Evolutionary conservation across 192 early-diverging fungal species (phyloP), one percentile per base, ranked within the genome.

Genomic region (Backusella psychrophila): DNA sequence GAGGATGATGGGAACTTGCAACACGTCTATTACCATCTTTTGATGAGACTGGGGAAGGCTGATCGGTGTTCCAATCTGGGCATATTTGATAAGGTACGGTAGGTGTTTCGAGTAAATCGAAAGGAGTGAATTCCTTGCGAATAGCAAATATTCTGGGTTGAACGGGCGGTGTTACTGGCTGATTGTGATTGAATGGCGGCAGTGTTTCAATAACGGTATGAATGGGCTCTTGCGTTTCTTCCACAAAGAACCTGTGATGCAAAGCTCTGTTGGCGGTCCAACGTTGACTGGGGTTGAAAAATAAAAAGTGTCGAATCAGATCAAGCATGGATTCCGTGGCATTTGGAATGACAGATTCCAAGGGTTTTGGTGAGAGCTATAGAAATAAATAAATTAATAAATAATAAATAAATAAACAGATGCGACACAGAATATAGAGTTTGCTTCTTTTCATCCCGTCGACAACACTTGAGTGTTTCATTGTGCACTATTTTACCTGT

Each of bases 231-330:
- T 80, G 70, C 8, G n/a, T 34, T 15, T 34, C 49, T 49, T 74
- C 69, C n/a, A n/a, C 2, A 73, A 79, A 74, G 73, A 74, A 79
- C 4, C 11, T 19, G 53, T 79, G 78, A 14, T 69, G 12, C 4
- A 97, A 76, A 0, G 91, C 88, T 34, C 93, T 91, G 11, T 84
- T 77, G 0, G 96, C 94, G 0, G 94, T 94, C 6, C 92, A 88
- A 29, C 96, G 82, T 26, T 84, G 79, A n/a, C 83, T 84, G 15
- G 96, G 95, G 69, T 96, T 94, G 72, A 95, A 96, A 36, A 87
- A 85, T 34, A 98, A 84, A 71, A 94, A 85, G 33, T 92, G 90
- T 21, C 87, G 89, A 7, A 98, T 84, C 4, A 98, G 69, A 35
- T 87, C 85, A 14, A 91, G 71, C 42, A 91, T 80, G 6, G 83